phyloP scores from a whole-genome alignment of 2,329 filamentous ascomycete genomes.

The Chalaropsis thielavioides region DNA sequence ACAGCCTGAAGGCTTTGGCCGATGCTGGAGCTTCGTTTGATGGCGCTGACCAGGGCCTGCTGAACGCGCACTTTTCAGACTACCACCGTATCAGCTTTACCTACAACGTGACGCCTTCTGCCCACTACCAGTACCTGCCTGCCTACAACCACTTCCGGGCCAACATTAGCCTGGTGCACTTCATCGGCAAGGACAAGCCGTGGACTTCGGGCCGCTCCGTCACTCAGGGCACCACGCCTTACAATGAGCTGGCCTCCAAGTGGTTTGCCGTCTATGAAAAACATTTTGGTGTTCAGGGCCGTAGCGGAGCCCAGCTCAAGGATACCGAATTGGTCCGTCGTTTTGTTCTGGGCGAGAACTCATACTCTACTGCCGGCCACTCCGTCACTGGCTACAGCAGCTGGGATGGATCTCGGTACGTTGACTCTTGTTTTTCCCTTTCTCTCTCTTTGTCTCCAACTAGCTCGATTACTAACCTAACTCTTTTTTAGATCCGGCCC shows the following conservation, averaged over 20 bases:
- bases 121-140: slow-evolving; percentile 92
- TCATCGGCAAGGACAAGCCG: slow-evolving; percentile 83
- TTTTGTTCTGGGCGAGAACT: slow-evolving; percentile 40
- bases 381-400: slow-evolving; percentile 13
- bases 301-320: slow-evolving; percentile 13
- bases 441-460: neutral
- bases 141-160: slow-evolving; percentile 88
- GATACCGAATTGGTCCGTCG: slow-evolving; percentile 33
- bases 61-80: slow-evolving; percentile 86
- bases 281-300: slow-evolving; percentile 48
- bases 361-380: slow-evolving; percentile 7
- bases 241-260: slow-evolving; percentile 62
- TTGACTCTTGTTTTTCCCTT: neutral
- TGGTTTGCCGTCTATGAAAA: slow-evolving; percentile 95
- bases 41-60: slow-evolving; percentile 84
- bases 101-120: slow-evolving; percentile 94
- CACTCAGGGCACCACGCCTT: slow-evolving; percentile 23
- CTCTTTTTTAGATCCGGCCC: slow-evolving; percentile 13
- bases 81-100: slow-evolving; percentile 85
- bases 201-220: slow-evolving; percentile 55
- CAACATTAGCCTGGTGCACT: slow-evolving; percentile 81
- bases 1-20: slow-evolving; percentile 70
- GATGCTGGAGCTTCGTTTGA: slow-evolving; percentile 85
- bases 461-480: neutral
- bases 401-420: slow-evolving; percentile 19